Conservation (phyloP, 169 alveolate species). For the Hepatocystis sp. region DNA sequence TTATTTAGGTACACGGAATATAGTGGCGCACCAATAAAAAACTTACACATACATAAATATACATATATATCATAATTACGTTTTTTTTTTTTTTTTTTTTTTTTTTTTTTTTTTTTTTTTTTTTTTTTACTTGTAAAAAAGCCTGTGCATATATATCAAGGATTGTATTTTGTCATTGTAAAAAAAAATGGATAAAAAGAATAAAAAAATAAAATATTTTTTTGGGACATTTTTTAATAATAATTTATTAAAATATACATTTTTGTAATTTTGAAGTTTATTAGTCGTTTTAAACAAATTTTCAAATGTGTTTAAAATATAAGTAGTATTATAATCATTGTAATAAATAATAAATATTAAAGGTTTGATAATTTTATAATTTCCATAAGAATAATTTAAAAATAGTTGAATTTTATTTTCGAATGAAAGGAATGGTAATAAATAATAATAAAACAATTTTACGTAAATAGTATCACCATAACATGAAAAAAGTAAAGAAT, state of each 20-base stretch:
- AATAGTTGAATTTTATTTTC: slow-evolving; percentile 59
- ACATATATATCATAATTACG: background rate
- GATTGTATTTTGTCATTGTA: slow-evolving; percentile 40
- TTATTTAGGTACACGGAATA: too few species aligned
- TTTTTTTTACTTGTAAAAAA: slow-evolving; percentile 39
- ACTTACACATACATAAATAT: too few species aligned
- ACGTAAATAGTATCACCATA: slow-evolving; percentile 45
- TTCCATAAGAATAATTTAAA: slow-evolving; percentile 34
- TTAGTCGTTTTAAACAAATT: slow-evolving; percentile 8
- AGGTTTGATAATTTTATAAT: slow-evolving; percentile 47
- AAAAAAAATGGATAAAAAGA: slow-evolving; percentile 46
- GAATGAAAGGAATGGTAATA: slow-evolving; percentile 53
- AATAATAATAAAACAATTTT: slow-evolving; percentile 40
- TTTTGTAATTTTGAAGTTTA: slow-evolving; percentile 40
- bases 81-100: too few species aligned
- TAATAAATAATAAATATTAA: slow-evolving; percentile 33
- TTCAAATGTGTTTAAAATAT: slow-evolving; percentile 18
- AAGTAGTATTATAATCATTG: slow-evolving; percentile 13
- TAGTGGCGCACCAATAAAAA: too few species aligned
- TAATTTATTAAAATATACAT: slow-evolving; percentile 30
- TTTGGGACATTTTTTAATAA: slow-evolving; percentile 34
- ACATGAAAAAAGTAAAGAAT: slow-evolving; percentile 18
- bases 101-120: background rate
- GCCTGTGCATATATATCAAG: slow-evolving; percentile 33
- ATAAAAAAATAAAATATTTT: slow-evolving; percentile 28